A percentile compares a stretch with the other conserved stretches of the same genome.
Conservation (phyloP, 345 rosid species). For the Erucastrum elatum region DNA sequence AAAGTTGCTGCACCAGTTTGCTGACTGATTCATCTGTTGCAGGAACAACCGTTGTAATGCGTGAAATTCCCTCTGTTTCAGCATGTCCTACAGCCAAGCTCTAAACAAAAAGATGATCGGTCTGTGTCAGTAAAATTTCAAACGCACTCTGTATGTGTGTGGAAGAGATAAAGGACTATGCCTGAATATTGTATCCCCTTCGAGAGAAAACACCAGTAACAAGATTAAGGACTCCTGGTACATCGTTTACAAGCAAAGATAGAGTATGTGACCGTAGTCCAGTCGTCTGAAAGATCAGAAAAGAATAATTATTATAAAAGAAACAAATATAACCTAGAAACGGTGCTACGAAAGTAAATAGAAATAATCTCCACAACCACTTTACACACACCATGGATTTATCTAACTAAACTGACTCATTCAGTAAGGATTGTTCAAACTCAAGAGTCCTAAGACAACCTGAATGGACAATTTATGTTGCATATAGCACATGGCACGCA, state of each 20-base stretch:
- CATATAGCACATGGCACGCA: background rate
- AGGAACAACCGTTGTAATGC: conserved; percentile 46
- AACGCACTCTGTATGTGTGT: background rate
- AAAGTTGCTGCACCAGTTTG: conserved; percentile 45
- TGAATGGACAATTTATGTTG: background rate
- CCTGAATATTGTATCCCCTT: conserved; percentile 95
- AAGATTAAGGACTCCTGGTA: conserved; percentile 87
- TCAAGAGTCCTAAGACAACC: background rate
- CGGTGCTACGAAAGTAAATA: background rate
- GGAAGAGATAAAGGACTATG: conserved; percentile 26
- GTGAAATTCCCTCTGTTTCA: conserved; percentile 44
- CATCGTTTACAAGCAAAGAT: conserved; percentile 71
- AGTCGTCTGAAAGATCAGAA: conserved; percentile 54
- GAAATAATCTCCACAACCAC: background rate
- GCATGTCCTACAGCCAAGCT: conserved; percentile 49
- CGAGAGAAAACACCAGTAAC: conserved; percentile 80
- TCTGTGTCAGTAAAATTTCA: background rate
- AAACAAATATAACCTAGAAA: background rate
- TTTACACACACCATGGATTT: background rate
- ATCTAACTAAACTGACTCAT: background rate
- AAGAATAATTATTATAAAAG: background rate
- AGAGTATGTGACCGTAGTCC: conserved; percentile 86
- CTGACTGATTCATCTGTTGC: conserved; percentile 47
- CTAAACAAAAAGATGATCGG: conserved; percentile 9
- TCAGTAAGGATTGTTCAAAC: background rate